These are phyloP conservation scores for Emericellopsis cladophorae DNA, from an alignment of 2,329 filamentous ascomycete genomes.

Conservation along the genomic window DNA sequence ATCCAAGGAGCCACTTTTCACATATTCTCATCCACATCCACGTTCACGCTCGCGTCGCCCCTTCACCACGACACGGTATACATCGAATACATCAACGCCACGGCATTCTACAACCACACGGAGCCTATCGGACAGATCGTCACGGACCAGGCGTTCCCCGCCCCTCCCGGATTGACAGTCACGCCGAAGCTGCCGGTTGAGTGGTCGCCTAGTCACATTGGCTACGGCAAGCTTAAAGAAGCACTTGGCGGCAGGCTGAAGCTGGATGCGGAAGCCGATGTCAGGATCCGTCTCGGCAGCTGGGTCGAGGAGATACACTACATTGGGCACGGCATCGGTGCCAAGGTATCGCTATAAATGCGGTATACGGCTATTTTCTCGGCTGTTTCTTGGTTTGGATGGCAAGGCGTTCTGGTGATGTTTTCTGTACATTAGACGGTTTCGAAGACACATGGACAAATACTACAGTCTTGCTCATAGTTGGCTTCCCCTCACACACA, in stretches of 20 bases:
- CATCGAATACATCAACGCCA: conserved; percentile 71
- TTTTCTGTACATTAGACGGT: too few species aligned
- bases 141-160: conserved; percentile 61
- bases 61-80: conserved; percentile 60
- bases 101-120: conserved; percentile 71
- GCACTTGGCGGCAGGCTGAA: conserved; percentile 72
- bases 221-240: conserved; percentile 68
- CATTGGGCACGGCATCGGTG: conserved; percentile 55
- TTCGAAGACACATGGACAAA: too few species aligned
- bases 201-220: conserved; percentile 65
- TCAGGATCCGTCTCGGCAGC: conserved; percentile 60
- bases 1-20: conserved; percentile 82
- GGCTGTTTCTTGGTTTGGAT: conserved; percentile 1
- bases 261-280: conserved; percentile 64
- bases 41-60: conserved; percentile 73
- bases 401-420: neutral
- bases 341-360: conserved; percentile 28
- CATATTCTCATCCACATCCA: conserved; percentile 72
- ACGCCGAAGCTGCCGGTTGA: conserved; percentile 72
- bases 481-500: too few species aligned
- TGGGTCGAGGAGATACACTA: conserved; percentile 68
- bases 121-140: conserved; percentile 67
- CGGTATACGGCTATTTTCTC: neutral
- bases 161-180: conserved; percentile 59
- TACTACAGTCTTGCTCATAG: too few species aligned